Evolutionary conservation across 2,329 filamentous ascomycete genomes (phyloP), one percentile per base, ranked within the genome.

Genomic region (Aureobasidium mangrovei): DNA sequence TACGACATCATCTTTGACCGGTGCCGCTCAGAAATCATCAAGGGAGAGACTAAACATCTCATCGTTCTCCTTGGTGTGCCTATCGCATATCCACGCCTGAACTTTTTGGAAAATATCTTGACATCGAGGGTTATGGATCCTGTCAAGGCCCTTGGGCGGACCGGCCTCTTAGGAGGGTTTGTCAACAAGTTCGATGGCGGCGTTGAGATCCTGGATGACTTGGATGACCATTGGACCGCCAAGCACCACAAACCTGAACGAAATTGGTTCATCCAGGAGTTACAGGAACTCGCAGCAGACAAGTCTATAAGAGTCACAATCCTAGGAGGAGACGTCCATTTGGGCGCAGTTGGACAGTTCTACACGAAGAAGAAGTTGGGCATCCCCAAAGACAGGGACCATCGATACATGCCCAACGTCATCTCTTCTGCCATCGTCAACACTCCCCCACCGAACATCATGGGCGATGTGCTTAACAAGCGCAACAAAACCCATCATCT

Each of bases 161-260:
- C 85, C 35, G 91, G 91, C 1, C 70, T 94, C 60, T 77, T 97
- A 49, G 88, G 89, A 57, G 78, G 78, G 9, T 82, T 94, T 41
- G 76, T 95, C 38, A 95, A 95, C 72, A 86, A 86, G 61, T 91
- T 95, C 62, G 91, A 96, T 64, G 90, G 89, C 26, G 89, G 89
- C 18, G 86, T 93, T 4, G 93, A 97, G 69, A 87, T 97, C 10
- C 75, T 95, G 29, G 91, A 95, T 65, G 90, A 95, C 63, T 73
- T 95, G 7, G 91, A 96, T 66, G 93, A 97, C 68, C 91, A 98
- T 67, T 98, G 93, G 93, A 96, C 91, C 0, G 88, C 91, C 36
- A 95, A 89, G 66, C 88, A 90, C 65, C 91, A 97, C 73, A 98
- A 97, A 67, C 78, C 82, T 28, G 93, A 98, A 70, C 83, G 93